Conservation (phyloP, 2,329 filamentous ascomycete genomes). For the Onygenales sp. region DNA sequence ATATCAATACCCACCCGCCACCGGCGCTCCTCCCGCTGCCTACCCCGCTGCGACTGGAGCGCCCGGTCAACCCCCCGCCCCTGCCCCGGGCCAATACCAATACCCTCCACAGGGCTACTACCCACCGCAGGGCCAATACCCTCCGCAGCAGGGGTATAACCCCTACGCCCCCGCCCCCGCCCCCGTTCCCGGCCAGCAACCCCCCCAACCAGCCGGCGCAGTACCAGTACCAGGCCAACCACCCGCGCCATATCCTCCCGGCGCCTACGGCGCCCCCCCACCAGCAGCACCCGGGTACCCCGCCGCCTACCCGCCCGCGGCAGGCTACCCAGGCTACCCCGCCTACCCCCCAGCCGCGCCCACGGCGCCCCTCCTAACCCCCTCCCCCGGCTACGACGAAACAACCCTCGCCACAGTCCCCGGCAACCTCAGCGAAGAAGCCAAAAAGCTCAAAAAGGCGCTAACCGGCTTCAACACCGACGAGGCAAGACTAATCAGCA, state of each 20-base stretch:
- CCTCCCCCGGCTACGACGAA: conserved; percentile 58
- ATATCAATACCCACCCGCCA: conserved; percentile 14
- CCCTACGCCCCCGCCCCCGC: no score
- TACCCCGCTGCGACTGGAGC: conserved; percentile 20
- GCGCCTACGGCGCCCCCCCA: no score
- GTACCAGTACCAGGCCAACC: no score
- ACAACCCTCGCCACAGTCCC: conserved; percentile 34
- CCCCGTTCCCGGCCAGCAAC: no score
- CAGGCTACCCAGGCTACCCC: conserved; percentile 24
- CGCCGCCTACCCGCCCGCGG: conserved; percentile 10
- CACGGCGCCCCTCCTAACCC: conserved; percentile 48
- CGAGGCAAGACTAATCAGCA: conserved; percentile 63
- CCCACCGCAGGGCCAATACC: conserved; percentile 17
- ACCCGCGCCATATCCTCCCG: no score
- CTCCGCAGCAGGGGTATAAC: conserved; percentile 2
- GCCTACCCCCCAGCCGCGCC: conserved; percentile 26
- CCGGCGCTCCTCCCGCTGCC: conserved; percentile 10
- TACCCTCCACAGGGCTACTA: conserved; percentile 19
- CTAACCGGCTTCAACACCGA: conserved; percentile 95
- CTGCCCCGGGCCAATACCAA: conserved; percentile 13
- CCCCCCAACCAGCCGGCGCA: no score
- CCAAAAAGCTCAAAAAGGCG: conserved; percentile 62
- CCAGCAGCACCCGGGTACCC: conserved; percentile 12
- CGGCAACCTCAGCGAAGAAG: conserved; percentile 58
- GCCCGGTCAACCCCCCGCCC: conserved; percentile 14